Conservation (phyloP, 2,329 filamentous ascomycete genomes). For the Triangularia setosa region DNA sequence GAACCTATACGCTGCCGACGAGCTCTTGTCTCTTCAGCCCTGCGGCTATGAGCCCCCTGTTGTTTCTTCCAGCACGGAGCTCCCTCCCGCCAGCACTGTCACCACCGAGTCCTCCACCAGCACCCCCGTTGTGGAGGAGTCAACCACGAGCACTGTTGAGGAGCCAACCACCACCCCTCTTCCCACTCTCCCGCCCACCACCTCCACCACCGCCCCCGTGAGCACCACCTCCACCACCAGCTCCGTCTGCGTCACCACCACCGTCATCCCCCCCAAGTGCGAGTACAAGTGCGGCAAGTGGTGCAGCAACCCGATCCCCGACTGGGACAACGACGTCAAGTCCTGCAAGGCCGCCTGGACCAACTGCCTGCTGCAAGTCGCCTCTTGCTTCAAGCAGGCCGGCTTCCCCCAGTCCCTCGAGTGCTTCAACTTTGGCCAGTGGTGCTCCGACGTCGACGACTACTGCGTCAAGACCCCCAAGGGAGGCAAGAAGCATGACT, state of each 20-base stretch:
- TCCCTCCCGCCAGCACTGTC: constrained; percentile 10
- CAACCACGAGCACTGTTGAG: constrained; percentile 12
- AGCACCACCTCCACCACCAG: constrained; percentile 35
- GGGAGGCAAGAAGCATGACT: constrained; percentile 41
- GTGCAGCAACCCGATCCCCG: constrained; percentile 48
- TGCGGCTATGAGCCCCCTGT: constrained; percentile 38
- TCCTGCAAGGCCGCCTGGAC: constrained; percentile 42
- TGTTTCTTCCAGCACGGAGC: constrained; percentile 12
- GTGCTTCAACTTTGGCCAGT: constrained; percentile 48
- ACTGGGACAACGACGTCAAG: constrained; percentile 42
- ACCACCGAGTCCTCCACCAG: constrained; percentile 18
- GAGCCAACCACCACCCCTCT: constrained; percentile 16
- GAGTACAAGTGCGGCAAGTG: constrained; percentile 54
- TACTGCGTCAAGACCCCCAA: constrained; percentile 38
- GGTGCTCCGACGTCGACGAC: constrained; percentile 44
- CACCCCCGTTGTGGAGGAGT: constrained; percentile 13
- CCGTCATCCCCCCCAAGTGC: constrained; percentile 43
- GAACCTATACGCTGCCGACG: constrained; percentile 45
- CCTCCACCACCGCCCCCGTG: constrained; percentile 23
- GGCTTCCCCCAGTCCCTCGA: constrained; percentile 46
- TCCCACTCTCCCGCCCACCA: constrained; percentile 16
- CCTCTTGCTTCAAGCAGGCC: constrained; percentile 49
- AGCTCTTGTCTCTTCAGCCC: constrained; percentile 48
- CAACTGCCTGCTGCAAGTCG: constrained; percentile 44
- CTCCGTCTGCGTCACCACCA: constrained; percentile 46